These are phyloP conservation scores for Coelastrella sp. DNA, from an alignment of 139 green algal species.

Conservation along the genomic window DNA sequence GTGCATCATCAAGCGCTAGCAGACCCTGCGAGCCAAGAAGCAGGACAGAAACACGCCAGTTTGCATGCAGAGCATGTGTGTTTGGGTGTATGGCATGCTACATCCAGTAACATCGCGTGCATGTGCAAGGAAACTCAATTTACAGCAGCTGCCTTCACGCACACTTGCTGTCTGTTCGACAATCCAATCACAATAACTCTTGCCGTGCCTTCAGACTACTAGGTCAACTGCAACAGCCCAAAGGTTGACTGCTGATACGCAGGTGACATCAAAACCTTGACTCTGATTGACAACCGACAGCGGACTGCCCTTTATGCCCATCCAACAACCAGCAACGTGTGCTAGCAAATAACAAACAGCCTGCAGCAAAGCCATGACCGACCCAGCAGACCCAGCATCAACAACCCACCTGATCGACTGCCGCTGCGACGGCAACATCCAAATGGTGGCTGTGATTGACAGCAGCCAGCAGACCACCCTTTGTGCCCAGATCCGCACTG, in stretches of 20 bases:
- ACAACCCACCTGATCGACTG: slow-evolving; percentile 50
- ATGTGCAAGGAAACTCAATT: too few relatives aligned
- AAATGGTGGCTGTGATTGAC: slow-evolving; percentile 36
- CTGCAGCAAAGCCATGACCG: background rate
- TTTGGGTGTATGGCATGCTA: too few relatives aligned
- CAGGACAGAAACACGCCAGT: background rate
- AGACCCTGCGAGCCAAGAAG: slow-evolving; percentile 25
- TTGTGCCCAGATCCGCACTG: background rate
- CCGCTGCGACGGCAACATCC: slow-evolving; percentile 41
- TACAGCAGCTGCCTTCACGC: too few relatives aligned
- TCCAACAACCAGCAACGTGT: background rate
- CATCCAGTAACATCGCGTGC: too few relatives aligned
- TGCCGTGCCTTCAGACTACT: too few relatives aligned
- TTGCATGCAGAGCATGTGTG: too few relatives aligned
- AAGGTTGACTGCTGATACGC: background rate
- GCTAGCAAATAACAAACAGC: too few relatives aligned
- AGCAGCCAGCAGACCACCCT: slow-evolving; percentile 20
- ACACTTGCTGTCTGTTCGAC: too few relatives aligned
- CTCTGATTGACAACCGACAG: background rate
- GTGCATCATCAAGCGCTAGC: slow-evolving; percentile 77
- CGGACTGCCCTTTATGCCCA: background rate
- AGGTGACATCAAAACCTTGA: background rate
- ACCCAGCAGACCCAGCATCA: background rate
- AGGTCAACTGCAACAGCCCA: background rate
- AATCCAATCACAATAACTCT: too few relatives aligned